phyloP scores from a whole-genome alignment of 2,329 filamentous ascomycete genomes.

The Clarireedia hainanense region DNA sequence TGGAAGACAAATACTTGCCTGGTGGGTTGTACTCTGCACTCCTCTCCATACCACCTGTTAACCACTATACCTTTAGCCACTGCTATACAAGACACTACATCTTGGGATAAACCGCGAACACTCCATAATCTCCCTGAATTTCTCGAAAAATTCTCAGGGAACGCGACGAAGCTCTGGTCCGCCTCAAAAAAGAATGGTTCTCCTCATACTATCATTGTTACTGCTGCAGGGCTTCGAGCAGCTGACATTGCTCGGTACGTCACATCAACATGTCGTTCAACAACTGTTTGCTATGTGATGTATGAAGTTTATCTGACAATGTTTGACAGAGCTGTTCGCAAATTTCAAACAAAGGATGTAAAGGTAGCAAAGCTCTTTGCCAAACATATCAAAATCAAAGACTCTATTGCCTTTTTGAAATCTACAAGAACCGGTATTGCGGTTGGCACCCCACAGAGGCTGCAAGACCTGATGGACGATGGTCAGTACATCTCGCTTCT shows the following conservation, averaged over 20 bases:
- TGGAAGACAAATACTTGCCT: conserved; percentile 73
- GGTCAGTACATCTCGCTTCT: conserved; percentile 41
- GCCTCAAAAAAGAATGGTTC: conserved; percentile 62
- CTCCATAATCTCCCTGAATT: conserved; percentile 72
- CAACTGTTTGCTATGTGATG: neutral
- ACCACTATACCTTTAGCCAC: conserved; percentile 38
- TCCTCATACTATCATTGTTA: conserved; percentile 84
- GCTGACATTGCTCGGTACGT: conserved; percentile 70
- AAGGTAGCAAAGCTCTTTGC: conserved; percentile 89
- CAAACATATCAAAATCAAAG: conserved; percentile 93
- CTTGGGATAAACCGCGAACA: conserved; percentile 58
- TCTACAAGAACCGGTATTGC: conserved; percentile 69
- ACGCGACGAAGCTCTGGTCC: conserved; percentile 48
- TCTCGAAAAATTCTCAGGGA: conserved; percentile 56
- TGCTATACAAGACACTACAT: conserved; percentile 72
- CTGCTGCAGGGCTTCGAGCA: conserved; percentile 74
- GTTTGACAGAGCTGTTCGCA: conserved; percentile 55
- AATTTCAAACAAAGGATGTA: conserved; percentile 71
- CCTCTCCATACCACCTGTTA: neutral
- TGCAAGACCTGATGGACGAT: conserved; percentile 75
- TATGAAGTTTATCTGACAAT: conserved; percentile 8
- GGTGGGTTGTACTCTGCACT: conserved; percentile 40
- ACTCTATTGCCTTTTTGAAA: conserved; percentile 71
- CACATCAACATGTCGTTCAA: neutral
- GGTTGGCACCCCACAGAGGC: conserved; percentile 78